A percentile compares a stretch with the other conserved stretches of the same genome.
These are phyloP conservation scores for Diaporthe ilicicola DNA, from an alignment of 2,329 filamentous ascomycete genomes.

Conservation along the genomic window DNA sequence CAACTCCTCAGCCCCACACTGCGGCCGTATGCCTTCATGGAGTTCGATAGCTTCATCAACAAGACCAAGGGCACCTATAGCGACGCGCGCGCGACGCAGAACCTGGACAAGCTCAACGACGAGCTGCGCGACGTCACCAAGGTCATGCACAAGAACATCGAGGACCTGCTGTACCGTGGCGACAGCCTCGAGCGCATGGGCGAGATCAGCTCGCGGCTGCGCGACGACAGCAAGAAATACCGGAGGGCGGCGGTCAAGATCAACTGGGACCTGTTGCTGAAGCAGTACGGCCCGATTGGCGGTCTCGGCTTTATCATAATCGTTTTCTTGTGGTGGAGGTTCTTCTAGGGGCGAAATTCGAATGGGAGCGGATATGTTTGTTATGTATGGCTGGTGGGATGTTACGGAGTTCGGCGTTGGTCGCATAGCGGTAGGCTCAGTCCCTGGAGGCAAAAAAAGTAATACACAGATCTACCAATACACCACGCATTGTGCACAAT, in stretches of 20 bases:
- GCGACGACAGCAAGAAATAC: slow-evolving; percentile 96
- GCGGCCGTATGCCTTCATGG: slow-evolving; percentile 95
- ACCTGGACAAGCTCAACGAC: slow-evolving; percentile 94
- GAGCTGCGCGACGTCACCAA: slow-evolving; percentile 98
- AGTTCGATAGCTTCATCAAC: slow-evolving; percentile 97
- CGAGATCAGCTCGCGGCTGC: slow-evolving; percentile 85
- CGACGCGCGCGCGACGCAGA: slow-evolving; percentile 88
- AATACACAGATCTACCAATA: slow-evolving; percentile 6
- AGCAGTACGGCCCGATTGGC: slow-evolving; percentile 95
- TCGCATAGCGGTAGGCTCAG: slow-evolving; percentile 29
- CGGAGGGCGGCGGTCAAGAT: slow-evolving; percentile 90
- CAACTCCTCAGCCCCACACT: slow-evolving; percentile 79
- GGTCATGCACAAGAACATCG: slow-evolving; percentile 99
- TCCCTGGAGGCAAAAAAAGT: background rate
- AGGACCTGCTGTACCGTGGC: slow-evolving; percentile 93
- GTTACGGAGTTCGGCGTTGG: slow-evolving; percentile 28
- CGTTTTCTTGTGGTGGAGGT: slow-evolving; percentile 90
- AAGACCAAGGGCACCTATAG: slow-evolving; percentile 94
- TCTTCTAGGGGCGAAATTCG: slow-evolving; percentile 67
- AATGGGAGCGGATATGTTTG: background rate
- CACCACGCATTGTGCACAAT: background rate
- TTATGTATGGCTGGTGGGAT: background rate
- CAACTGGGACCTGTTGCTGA: slow-evolving; percentile 96
- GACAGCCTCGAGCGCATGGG: slow-evolving; percentile 97
- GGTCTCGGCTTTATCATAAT: slow-evolving; percentile 83